A percentile compares a stretch with the other conserved stretches of the same genome.
These are phyloP conservation scores for Epichloe sp. DNA, from an alignment of 2,329 filamentous ascomycete genomes.

Conservation along the genomic window DNA sequence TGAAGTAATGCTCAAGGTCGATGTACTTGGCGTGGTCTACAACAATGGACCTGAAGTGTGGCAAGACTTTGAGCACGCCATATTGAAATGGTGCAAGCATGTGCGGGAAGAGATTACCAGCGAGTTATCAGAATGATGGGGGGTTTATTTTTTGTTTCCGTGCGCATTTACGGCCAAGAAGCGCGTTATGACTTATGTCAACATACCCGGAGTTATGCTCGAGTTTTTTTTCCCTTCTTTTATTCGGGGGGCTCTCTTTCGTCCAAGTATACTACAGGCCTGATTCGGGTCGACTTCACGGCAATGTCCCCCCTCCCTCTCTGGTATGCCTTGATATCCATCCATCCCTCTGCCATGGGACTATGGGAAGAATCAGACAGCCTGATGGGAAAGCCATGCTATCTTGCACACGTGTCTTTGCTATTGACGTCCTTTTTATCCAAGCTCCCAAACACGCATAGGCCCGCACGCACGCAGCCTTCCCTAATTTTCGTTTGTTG, in stretches of 20 bases:
- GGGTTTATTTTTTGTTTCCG: too few species aligned
- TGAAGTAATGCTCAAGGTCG: slow-evolving; percentile 71
- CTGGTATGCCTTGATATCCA: not conserved
- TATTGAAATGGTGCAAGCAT: slow-evolving; percentile 70
- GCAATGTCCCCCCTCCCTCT: too few species aligned
- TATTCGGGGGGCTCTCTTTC: not conserved
- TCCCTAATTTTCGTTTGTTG: not conserved
- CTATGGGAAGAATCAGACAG: not conserved
- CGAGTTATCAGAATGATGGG: slow-evolving; percentile 34
- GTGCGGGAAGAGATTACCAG: slow-evolving; percentile 72
- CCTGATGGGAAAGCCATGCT: not conserved
- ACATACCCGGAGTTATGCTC: slow-evolving; percentile 1
- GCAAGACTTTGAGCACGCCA: slow-evolving; percentile 69
- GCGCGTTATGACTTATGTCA: slow-evolving; percentile 7
- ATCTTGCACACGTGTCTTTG: not conserved
- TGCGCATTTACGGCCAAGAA: not conserved
- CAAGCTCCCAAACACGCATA: not conserved
- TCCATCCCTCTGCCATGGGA: not conserved
- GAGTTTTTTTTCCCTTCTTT: slow-evolving; percentile 1
- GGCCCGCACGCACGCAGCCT: not conserved
- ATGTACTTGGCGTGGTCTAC: slow-evolving; percentile 78
- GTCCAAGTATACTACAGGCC: not conserved
- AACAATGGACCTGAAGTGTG: slow-evolving; percentile 57
- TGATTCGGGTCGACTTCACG: not conserved
- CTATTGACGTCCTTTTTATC: not conserved